Evolutionary conservation across 345 rosid genomes (phyloP), one percentile per base, ranked within the genome.

Genomic region (Hibiscus syriacus): DNA sequence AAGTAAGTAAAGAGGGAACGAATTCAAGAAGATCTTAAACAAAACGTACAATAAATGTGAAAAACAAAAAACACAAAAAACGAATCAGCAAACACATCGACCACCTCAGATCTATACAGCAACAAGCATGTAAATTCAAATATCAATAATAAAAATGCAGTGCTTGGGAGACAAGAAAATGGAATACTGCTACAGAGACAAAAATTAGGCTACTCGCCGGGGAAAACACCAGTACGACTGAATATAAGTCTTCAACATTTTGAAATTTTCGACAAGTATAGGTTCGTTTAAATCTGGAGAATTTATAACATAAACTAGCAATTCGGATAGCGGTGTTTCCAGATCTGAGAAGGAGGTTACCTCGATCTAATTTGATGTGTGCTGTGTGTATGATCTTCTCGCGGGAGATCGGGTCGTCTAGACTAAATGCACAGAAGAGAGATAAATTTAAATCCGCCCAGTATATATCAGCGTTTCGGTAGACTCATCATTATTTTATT

Each of bases 271-370:
- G 34, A 41, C 7, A 23, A 17, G 6, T 16, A 23, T 4, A 23
- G 4, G 4, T 11, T 12, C 3, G 16, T 41, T 12, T 20, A 20
- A 30, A 53, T 66, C 46, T 12, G 41, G 27, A 66, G 27, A 19
- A 7, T 10, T 29, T 1, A 19, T 29, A 9, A 9, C 19, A 26
- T 22, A 34, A 19, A 34, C 11, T 16, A 19, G 7, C 11, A 4
- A 14, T 4, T 48, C 7, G 27, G 41, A 1, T 14, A 3, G 13
- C 9, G 8, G 4, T 3, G 22, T 23, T 5, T 13, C 4, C 32
- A 53, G 70, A 67, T 67, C 61, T 53, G 36, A 67, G 29, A 38
- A 52, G 58, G 16, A 34, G 16, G 50, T 67, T 19, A 53, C 60
- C 61, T 32, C 12, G 60, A 67, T 49, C 23, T 14, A 29, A 27